These are phyloP conservation scores for Trichoderma orchidacearum DNA, from an alignment of 495 filamentous ascomycete species.

Conservation along the genomic window DNA sequence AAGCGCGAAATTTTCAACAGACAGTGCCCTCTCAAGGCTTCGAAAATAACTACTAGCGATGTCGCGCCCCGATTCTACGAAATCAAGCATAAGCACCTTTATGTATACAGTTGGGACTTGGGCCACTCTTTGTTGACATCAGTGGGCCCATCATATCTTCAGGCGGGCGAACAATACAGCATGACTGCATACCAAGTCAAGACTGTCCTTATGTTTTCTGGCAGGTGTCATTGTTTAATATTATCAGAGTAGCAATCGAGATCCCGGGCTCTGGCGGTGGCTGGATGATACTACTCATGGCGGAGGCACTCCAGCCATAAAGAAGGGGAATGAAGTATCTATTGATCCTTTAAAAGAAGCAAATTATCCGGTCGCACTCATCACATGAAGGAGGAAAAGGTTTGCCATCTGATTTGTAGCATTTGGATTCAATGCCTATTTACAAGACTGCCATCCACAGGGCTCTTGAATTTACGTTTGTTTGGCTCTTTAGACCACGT, in stretches of 20 bases:
- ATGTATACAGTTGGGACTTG: background rate
- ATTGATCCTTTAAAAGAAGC: too few species aligned
- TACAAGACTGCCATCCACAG: slow-evolving; percentile 31
- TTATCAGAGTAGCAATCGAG: background rate
- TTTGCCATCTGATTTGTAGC: background rate
- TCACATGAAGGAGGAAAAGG: background rate
- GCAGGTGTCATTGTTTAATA: background rate
- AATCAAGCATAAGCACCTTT: background rate
- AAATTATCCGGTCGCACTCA: too few species aligned
- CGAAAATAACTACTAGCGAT: slow-evolving; percentile 15
- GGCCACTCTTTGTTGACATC: background rate
- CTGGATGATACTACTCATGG: background rate
- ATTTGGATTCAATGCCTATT: slow-evolving; percentile 18
- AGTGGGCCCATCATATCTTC: background rate
- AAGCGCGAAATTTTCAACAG: slow-evolving; percentile 14
- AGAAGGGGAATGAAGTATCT: too few species aligned
- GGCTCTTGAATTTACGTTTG: slow-evolving; percentile 29
- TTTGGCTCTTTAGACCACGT: slow-evolving; percentile 28
- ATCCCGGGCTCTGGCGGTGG: background rate
- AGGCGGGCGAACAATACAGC: background rate
- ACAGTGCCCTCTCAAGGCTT: slow-evolving; percentile 14
- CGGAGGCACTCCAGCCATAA: background rate
- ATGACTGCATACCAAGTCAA: background rate
- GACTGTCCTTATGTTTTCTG: background rate
- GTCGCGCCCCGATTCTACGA: background rate